Percentiles rank a stretch among this genome's conserved stretches.
phyloP scores from a whole-genome alignment of 768 basidiomycete genomes.

The Amanita pseudoporphyria region DNA sequence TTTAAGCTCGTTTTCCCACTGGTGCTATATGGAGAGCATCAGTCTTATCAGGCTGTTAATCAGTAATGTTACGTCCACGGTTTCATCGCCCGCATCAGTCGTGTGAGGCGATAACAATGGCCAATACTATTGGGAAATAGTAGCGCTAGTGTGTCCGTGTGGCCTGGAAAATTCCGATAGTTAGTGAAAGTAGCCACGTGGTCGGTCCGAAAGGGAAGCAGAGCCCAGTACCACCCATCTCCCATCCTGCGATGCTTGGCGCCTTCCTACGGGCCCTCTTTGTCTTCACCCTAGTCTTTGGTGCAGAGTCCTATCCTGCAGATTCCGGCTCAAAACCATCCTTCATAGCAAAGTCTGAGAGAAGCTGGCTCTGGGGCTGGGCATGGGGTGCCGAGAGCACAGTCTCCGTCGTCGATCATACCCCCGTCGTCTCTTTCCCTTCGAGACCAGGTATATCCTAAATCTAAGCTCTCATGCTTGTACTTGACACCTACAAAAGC shows the following conservation, averaged over 20 bases:
- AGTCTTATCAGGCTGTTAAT: too few relatives aligned
- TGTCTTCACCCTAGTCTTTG: constrained; percentile 14
- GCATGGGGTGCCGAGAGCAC: constrained; percentile 60
- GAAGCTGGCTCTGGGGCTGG: constrained; percentile 52
- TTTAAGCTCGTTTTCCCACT: too few relatives aligned
- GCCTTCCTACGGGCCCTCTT: constrained; percentile 16
- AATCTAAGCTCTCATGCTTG: neutral
- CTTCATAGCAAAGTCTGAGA: constrained; percentile 38
- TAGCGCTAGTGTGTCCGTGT: too few relatives aligned
- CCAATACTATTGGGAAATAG: too few relatives aligned
- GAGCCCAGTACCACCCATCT: neutral
- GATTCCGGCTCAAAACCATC: constrained; percentile 15
- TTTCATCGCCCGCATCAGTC: neutral
- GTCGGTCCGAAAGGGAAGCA: too few relatives aligned
- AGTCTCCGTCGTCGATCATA: constrained; percentile 69
- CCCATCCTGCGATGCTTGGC: constrained; percentile 12
- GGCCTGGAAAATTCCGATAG: too few relatives aligned
- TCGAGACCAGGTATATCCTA: constrained; percentile 45
- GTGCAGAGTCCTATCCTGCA: constrained; percentile 18
- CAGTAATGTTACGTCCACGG: too few relatives aligned
- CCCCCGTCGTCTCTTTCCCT: constrained; percentile 58
- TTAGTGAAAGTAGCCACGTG: neutral
- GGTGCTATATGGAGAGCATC: constrained; percentile 19
- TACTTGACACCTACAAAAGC: constrained; percentile 29
- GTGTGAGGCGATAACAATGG: neutral